These are phyloP conservation scores for Leersia perrieri DNA, from an alignment of 176 grass and related monocot species.

Conservation along the genomic window DNA sequence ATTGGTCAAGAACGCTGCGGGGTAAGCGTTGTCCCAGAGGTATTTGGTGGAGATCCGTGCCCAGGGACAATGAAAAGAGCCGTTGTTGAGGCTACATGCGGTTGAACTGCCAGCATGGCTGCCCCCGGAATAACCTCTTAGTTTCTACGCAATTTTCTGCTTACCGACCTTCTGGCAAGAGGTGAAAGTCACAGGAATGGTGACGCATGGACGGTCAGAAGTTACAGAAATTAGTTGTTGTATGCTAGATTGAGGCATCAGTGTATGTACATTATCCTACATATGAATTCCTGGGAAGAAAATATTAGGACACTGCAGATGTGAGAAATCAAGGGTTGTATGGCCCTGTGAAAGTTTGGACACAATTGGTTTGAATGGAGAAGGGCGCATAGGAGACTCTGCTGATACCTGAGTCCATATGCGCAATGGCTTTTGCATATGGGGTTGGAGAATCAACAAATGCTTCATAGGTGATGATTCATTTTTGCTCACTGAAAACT, in stretches of 20 bases:
- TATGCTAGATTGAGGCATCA: conserved; percentile 22
- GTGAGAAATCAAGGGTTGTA: not conserved
- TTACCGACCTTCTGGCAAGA: conserved; percentile 45
- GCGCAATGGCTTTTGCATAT: conserved; percentile 2
- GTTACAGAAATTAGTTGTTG: conserved; percentile 24
- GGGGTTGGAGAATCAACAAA: conserved; percentile 27
- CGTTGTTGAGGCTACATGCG: conserved; percentile 73
- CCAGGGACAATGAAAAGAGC: conserved; percentile 84
- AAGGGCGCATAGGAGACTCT: conserved; percentile 45
- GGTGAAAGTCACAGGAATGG: conserved; percentile 62
- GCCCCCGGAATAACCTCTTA: too few relatives aligned
- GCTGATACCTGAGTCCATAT: conserved; percentile 56
- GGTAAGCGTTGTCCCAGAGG: conserved; percentile 56
- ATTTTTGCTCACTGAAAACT: conserved; percentile 22
- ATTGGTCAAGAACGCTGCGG: conserved; percentile 69
- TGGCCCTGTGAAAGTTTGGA: not conserved
- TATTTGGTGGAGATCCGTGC: conserved; percentile 96
- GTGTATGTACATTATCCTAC: conserved; percentile 37
- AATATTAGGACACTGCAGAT: conserved; percentile 2
- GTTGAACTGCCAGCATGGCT: conserved; percentile 37
- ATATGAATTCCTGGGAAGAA: conserved; percentile 7
- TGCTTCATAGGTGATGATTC: conserved; percentile 33
- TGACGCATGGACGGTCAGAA: conserved; percentile 43
- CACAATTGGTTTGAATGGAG: conserved; percentile 3
- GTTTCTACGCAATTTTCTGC: conserved; percentile 12